Evolutionary conservation across 2,329 filamentous ascomycete species (phyloP), one percentile per base, ranked within the genome.

Genomic region (Macrophomina tecta): DNA sequence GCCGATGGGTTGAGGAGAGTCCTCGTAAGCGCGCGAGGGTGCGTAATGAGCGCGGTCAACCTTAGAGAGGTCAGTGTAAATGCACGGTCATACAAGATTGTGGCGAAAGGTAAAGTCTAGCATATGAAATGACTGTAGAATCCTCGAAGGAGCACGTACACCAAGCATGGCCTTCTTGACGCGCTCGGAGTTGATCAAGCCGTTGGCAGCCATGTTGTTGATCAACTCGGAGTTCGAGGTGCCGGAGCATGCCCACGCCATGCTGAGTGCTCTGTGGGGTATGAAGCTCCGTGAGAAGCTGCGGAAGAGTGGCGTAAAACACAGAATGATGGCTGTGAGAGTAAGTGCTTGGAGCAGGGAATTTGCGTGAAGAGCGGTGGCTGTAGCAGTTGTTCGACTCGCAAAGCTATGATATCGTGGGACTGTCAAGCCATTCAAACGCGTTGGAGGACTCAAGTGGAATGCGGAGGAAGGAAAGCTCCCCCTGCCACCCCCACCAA

Each of bases 171-270:
- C 94, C n/a, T 87, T 83, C 73, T 90, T 91, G 40, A 97, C 91
- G 30, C 85, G 82, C 3, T 86, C 80, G 69, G 89, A 86, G n/a
- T 84, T 89, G 71, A 98, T 93, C 64, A 98, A 83, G 3, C 86
- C 85, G 72, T 91, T 87, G 48, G 80, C 83, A 76, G 83, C 89
- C 67, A 99, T 84, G 76, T 97, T 97, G 71, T 90, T 86, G 69
- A 98, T 84, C 58, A 99, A 85, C 66, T 89, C 89, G 48, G 81
- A 79, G 77, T 98, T 97, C 34, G 88, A 87, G 4, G 81, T 80
- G 68, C 93, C 94, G 6, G 90, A 91, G 78, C 91, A 93, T 71
- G 88, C 87, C 95, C 95, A 99, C 68, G 94, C 94, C 95, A 99
- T 98, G 68, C 69, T 84, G 68, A 66, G 52, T 49, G 42, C 58